Evolutionary conservation across 192 early-diverging fungal species (phyloP).

Genomic region (Gamsiella multidivaricata): DNA sequence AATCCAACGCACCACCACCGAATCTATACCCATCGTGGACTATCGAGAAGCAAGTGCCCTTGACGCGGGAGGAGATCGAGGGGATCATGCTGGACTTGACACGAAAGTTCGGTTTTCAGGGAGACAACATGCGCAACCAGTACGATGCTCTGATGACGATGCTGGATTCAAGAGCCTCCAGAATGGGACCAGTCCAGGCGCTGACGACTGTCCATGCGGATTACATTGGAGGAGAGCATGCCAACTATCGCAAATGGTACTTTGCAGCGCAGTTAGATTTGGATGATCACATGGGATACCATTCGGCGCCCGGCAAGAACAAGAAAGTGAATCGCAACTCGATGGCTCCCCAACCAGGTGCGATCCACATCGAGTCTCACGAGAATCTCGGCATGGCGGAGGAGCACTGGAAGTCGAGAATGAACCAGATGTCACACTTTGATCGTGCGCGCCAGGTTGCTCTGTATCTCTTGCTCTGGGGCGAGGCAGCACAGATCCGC

Average conservation of each 20-base stretch:
- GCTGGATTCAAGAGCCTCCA: conserved; percentile 82
- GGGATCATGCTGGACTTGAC: conserved; percentile 75
- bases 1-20: conserved; percentile 16
- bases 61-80: conserved; percentile 74
- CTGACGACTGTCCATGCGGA: conserved; percentile 80
- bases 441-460: conserved; percentile 78
- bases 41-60: conserved; percentile 71
- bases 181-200: conserved; percentile 77
- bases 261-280: conserved; percentile 78
- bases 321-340: conserved; percentile 41
- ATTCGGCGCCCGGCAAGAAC: conserved; percentile 36
- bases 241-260: conserved; percentile 88
- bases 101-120: conserved; percentile 82
- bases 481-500: conserved; percentile 79
- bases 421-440: conserved; percentile 77
- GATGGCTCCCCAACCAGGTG: conserved; percentile 49
- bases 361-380: conserved; percentile 24
- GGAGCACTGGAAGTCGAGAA: conserved; percentile 75
- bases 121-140: conserved; percentile 81
- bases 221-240: conserved; percentile 82
- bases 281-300: conserved; percentile 59
- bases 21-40: conserved; percentile 63
- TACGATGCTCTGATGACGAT: conserved; percentile 81
- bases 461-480: conserved; percentile 83
- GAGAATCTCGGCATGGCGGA: conserved; percentile 50